These are phyloP conservation scores for Diplodia mutila DNA, from an alignment of 2,329 filamentous ascomycete species.

Conservation along the genomic window DNA sequence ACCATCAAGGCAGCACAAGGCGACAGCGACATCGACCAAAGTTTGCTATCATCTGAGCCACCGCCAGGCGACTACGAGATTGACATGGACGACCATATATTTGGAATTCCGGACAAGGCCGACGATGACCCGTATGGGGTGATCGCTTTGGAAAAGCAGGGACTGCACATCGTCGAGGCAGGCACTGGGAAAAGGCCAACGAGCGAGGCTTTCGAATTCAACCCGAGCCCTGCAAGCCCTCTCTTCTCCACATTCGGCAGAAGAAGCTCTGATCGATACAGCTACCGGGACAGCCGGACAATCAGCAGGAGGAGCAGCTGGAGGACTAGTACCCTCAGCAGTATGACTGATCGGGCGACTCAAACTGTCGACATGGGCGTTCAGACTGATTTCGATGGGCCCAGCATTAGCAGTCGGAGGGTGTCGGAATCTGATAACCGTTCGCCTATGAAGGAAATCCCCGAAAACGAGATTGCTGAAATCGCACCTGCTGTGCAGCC, in stretches of 20 bases:
- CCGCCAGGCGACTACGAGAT: slow-evolving; percentile 76
- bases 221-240: slow-evolving; percentile 75
- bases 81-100: slow-evolving; percentile 56
- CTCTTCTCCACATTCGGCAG: slow-evolving; percentile 62
- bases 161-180: slow-evolving; percentile 88
- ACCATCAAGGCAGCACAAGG: slow-evolving; percentile 89
- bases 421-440: slow-evolving; percentile 26
- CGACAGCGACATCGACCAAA: slow-evolving; percentile 72
- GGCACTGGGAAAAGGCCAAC: slow-evolving; percentile 73
- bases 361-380: slow-evolving; percentile 66
- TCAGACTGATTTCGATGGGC: slow-evolving; percentile 59
- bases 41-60: slow-evolving; percentile 68
- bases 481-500: neutral
- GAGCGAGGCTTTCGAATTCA: slow-evolving; percentile 82
- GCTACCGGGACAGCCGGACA: slow-evolving; percentile 47
- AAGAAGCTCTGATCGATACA: slow-evolving; percentile 72
- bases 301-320: slow-evolving; percentile 62
- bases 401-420: slow-evolving; percentile 30
- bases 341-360: slow-evolving; percentile 64
- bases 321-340: slow-evolving; percentile 69
- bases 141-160: slow-evolving; percentile 85
- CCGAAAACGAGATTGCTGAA: slow-evolving; percentile 37
- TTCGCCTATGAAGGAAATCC: slow-evolving; percentile 41
- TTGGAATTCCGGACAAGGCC: slow-evolving; percentile 76
- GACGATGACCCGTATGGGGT: slow-evolving; percentile 94